A percentile compares a stretch with the other conserved stretches of the same genome.
These are phyloP conservation scores for Cucurbita pepo DNA, from an alignment of 306 rosid genomes.

Conservation along the genomic window DNA sequence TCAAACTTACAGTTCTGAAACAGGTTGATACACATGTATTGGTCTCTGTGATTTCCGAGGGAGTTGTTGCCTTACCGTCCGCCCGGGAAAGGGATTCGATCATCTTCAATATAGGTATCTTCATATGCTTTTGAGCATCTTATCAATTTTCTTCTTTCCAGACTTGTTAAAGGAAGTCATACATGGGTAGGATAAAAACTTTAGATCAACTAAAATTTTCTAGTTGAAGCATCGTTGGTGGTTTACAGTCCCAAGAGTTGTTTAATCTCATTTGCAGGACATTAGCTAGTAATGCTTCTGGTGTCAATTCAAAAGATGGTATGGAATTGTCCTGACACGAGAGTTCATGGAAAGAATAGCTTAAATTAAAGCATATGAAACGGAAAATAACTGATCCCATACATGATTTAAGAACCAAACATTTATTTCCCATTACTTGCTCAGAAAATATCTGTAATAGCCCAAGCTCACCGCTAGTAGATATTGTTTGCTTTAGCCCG, in stretches of 20 bases:
- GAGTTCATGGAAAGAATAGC: neutral
- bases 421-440: neutral
- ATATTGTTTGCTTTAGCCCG: too few species aligned
- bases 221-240: neutral
- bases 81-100: slow-evolving; percentile 47
- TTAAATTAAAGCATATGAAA: neutral
- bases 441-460: neutral
- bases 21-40: slow-evolving; percentile 33
- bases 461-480: too few species aligned
- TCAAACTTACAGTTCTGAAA: neutral
- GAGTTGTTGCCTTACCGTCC: slow-evolving; percentile 51
- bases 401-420: neutral
- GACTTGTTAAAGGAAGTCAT: neutral
- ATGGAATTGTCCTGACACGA: neutral
- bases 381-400: neutral
- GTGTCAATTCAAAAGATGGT: neutral
- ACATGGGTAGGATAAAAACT: neutral
- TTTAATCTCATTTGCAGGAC: neutral
- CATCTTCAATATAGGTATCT: slow-evolving; percentile 66
- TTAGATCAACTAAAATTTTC: neutral
- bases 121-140: neutral
- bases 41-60: slow-evolving; percentile 72
- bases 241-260: too few species aligned
- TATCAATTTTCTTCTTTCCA: neutral
- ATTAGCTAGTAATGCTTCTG: neutral